Evolutionary conservation across 2,329 filamentous ascomycete species (phyloP), one percentile per base, ranked within the genome.

Genomic region (Raffaelea arxii): DNA sequence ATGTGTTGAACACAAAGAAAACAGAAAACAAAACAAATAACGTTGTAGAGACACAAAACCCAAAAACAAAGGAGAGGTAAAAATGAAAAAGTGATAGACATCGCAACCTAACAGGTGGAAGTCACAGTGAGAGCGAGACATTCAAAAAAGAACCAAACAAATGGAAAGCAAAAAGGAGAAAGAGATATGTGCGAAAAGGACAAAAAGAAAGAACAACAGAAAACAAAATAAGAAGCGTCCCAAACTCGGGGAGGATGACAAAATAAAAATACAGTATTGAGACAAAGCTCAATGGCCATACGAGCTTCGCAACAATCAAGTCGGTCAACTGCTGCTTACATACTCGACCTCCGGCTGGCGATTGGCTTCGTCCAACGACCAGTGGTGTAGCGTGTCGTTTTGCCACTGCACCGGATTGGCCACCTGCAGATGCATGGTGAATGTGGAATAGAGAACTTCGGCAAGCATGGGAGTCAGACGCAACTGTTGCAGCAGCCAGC

Each of bases 401-500:
- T 72, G 65, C 68, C 68, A 72, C n/a, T 55, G 55, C 18, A 57
- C 52, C 7, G 58, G 37, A 46, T 66, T 63, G 9, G 58, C 53
- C 16, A 69, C 60, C 18, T 55, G 55, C 16, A 66, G 52, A 6
- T 36, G 49, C 5, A 51, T 46, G 12, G 59, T 54, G 43, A 66
- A 68, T 6, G 62, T 59, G 10, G 60, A 55, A 49, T 69, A 66
- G 7, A 77, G 60, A 3, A 70, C 55, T 46, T 67, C 59, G 1
- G 62, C 70, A 49, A 72, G 67, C 46, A 75, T 55, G 0, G 70
- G 62, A 3, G 69, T 72, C 14, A 63, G 59, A 30, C 71, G 66
- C 36, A 78, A 62, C 37, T 69, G 67, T 41, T 77, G 70, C 12
- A 77, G 62, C 3, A 78, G 58, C 74, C 75, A 78, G 36, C 70